Evolutionary conservation across 2,329 filamentous ascomycete species (phyloP).

Genomic region (Diaporthe eres): DNA sequence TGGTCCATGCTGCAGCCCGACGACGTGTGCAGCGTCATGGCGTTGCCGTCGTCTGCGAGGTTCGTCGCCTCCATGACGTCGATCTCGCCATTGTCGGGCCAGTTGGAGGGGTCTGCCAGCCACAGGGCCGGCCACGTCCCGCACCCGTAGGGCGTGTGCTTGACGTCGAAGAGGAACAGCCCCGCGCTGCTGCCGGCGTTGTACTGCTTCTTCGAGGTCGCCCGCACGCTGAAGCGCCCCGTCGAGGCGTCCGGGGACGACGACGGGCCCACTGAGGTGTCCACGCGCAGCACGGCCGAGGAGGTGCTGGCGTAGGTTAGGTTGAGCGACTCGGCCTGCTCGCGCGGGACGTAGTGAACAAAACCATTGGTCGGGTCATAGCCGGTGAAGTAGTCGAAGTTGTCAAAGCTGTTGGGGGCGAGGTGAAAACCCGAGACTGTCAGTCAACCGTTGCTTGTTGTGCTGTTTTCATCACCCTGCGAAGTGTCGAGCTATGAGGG

Average conservation of each 20-base stretch:
- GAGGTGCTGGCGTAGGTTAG: slow-evolving; percentile 70
- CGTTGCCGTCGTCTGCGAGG: slow-evolving; percentile 66
- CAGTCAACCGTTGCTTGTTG: not conserved
- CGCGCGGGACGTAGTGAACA: slow-evolving; percentile 66
- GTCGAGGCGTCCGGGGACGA: slow-evolving; percentile 57
- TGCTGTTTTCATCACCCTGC: not conserved
- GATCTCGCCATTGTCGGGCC: slow-evolving; percentile 76
- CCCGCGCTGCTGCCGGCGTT: slow-evolving; percentile 57
- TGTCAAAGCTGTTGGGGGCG: slow-evolving; percentile 50
- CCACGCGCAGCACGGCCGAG: slow-evolving; percentile 71
- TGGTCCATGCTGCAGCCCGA: slow-evolving; percentile 66
- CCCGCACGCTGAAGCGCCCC: slow-evolving; percentile 74
- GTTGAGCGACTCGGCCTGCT: slow-evolving; percentile 56
- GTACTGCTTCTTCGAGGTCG: slow-evolving; percentile 73
- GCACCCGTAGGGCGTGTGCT: slow-evolving; percentile 74
- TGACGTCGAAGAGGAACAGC: slow-evolving; percentile 77
- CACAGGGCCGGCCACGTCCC: slow-evolving; percentile 77
- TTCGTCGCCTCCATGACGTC: slow-evolving; percentile 74
- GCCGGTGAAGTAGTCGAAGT: slow-evolving; percentile 67
- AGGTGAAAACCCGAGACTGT: slow-evolving; percentile 2
- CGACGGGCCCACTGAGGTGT: slow-evolving; percentile 63
- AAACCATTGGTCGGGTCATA: slow-evolving; percentile 66
- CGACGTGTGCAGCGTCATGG: slow-evolving; percentile 72
- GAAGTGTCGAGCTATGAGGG: not conserved
- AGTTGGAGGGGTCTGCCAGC: slow-evolving; percentile 72